These are phyloP conservation scores for Graphilbum ipis-grandicollis DNA, from an alignment of 2,329 filamentous ascomycete genomes.

Conservation along the genomic window DNA sequence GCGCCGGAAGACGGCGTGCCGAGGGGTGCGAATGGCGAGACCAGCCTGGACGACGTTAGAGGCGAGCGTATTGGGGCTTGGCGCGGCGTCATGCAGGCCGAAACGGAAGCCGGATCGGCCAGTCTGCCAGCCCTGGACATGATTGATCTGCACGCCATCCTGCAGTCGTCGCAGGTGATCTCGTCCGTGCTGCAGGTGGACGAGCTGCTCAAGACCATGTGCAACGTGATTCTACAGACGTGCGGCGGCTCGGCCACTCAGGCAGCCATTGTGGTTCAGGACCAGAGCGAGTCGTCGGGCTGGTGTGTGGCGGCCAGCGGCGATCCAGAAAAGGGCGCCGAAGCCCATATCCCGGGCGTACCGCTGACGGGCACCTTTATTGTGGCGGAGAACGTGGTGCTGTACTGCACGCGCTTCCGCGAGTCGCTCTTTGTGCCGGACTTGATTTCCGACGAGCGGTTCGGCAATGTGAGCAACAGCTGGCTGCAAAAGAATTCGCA, in stretches of 20 bases:
- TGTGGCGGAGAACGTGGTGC: conserved; percentile 59
- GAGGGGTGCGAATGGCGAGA: background rate
- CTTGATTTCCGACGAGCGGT: conserved; percentile 57
- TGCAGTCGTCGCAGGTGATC: conserved; percentile 63
- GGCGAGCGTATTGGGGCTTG: conserved; percentile 45
- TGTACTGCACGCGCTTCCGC: conserved; percentile 61
- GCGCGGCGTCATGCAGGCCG: conserved; percentile 41
- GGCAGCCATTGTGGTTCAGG: conserved; percentile 58
- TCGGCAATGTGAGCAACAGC: conserved; percentile 53
- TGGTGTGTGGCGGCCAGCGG: conserved; percentile 64
- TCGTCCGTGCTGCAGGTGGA: conserved; percentile 65
- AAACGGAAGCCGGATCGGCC: conserved; percentile 26
- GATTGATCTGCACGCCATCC: conserved; percentile 63
- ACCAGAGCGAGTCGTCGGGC: conserved; percentile 37
- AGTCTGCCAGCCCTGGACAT: conserved; percentile 63
- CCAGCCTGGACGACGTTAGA: conserved; percentile 27
- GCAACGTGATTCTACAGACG: conserved; percentile 62
- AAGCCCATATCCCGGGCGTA: conserved; percentile 47
- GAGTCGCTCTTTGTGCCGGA: conserved; percentile 62
- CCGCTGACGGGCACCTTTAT: conserved; percentile 47
- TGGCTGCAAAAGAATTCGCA: conserved; percentile 53
- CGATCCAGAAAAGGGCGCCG: conserved; percentile 50
- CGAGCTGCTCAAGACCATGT: conserved; percentile 62
- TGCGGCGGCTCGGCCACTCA: conserved; percentile 54
- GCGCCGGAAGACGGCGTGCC: conserved; percentile 26